A percentile compares a stretch with the other conserved stretches of the same genome.
These are phyloP conservation scores for Chrysoporthe cubensis DNA, from an alignment of 2,329 filamentous ascomycete species.

Conservation along the genomic window DNA sequence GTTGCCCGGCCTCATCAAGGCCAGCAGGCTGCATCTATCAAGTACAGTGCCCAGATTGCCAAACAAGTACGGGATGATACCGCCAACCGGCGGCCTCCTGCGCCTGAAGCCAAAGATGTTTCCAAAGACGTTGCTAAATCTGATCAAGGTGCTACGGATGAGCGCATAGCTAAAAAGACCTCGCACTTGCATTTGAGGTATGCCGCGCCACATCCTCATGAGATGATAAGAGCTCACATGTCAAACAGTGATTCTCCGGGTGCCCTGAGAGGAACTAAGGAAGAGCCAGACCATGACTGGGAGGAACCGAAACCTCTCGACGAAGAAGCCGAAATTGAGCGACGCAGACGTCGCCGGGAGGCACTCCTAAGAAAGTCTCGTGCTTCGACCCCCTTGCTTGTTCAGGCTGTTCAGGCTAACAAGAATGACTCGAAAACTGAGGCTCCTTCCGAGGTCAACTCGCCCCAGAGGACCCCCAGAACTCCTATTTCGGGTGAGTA, in stretches of 20 bases:
- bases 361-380: constrained; percentile 84
- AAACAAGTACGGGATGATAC: constrained; percentile 58
- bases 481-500: constrained; percentile 55
- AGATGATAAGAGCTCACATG: constrained; percentile 7
- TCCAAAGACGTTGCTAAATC: constrained; percentile 70
- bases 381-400: constrained; percentile 72
- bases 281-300: constrained; percentile 43
- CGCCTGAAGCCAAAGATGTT: constrained; percentile 61
- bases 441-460: constrained; percentile 50
- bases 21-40: constrained; percentile 40
- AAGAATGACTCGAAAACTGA: constrained; percentile 61
- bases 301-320: constrained; percentile 68
- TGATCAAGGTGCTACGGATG: constrained; percentile 62
- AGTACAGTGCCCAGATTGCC: constrained; percentile 52
- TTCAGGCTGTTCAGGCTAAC: constrained; percentile 72
- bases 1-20: constrained; percentile 35
- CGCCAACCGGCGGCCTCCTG: constrained; percentile 66
- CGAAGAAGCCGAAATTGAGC: constrained; percentile 82
- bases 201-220: constrained; percentile 24
- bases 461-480: constrained; percentile 41
- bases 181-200: constrained; percentile 43
- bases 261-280: constrained; percentile 17
- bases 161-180: constrained; percentile 39
- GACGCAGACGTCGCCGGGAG: constrained; percentile 81
- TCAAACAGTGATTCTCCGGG: constrained; percentile 16